These are phyloP conservation scores for Physcomitrellopsis africana DNA, from an alignment of 225 moss, liverwort and hornwort genomes.

Conservation along the genomic window DNA sequence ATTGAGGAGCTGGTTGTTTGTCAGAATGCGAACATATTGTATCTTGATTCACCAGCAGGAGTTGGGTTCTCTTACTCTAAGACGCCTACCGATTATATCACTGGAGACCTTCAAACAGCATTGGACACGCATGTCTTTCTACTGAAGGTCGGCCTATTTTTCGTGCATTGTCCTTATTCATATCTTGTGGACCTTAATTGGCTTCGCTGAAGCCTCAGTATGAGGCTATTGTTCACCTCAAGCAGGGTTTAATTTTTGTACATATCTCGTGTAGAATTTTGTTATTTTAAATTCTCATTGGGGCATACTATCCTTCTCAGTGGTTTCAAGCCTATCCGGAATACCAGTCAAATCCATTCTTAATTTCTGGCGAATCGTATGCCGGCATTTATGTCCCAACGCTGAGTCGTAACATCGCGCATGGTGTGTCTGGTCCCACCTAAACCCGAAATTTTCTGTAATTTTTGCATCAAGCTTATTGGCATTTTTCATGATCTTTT, in stretches of 20 bases:
- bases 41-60: constrained; percentile 91
- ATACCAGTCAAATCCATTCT: constrained; percentile 71
- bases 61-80: constrained; percentile 82
- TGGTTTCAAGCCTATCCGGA: constrained; percentile 86
- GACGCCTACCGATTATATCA: constrained; percentile 66
- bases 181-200: background rate
- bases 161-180: constrained; percentile 18
- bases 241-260: background rate
- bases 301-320: constrained; percentile 37
- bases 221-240: background rate
- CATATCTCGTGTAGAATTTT: background rate
- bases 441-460: background rate
- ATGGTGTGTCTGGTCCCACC: constrained; percentile 43
- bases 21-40: constrained; percentile 80
- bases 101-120: constrained; percentile 84
- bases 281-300: background rate
- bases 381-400: constrained; percentile 90
- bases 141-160: constrained; percentile 54
- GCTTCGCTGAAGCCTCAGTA: background rate
- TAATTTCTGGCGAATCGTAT: constrained; percentile 83
- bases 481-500: background rate
- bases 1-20: constrained; percentile 12
- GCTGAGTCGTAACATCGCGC: constrained; percentile 71
- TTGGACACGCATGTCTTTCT: constrained; percentile 76
- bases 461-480: background rate